phyloP scores from a whole-genome alignment of 2,329 filamentous ascomycete species.

The Huntiella moniliformis region DNA sequence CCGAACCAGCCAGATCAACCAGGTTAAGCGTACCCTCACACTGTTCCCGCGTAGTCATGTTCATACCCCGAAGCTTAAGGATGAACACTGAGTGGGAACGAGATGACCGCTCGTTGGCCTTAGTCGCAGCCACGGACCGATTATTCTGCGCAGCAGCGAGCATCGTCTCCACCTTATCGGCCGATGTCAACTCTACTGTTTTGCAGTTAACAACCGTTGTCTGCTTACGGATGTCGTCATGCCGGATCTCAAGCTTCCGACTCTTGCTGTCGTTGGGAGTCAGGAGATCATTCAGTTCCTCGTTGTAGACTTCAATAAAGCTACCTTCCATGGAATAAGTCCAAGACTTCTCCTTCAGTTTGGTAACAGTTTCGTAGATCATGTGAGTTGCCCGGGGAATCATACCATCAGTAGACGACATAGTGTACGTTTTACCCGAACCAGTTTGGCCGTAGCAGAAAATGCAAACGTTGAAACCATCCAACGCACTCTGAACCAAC shows the following conservation, averaged over 20 bases:
- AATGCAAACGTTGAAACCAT: conserved; percentile 97
- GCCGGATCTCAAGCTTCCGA: conserved; percentile 74
- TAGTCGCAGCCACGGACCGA: conserved; percentile 86
- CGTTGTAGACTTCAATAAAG: conserved; percentile 97
- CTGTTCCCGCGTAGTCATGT: conserved; percentile 57
- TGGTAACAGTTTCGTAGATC: conserved; percentile 75
- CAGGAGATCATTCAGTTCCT: conserved; percentile 83
- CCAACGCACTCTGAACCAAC: conserved; percentile 84
- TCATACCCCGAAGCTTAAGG: conserved; percentile 55
- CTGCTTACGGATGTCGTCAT: conserved; percentile 65
- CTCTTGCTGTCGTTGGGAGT: conserved; percentile 37
- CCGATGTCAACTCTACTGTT: conserved; percentile 57
- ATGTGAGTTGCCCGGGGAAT: conserved; percentile 84
- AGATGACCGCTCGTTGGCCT: conserved; percentile 85
- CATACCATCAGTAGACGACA: conserved; percentile 84
- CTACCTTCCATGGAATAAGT: conserved; percentile 83
- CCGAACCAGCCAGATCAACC: conserved; percentile 85
- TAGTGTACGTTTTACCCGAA: conserved; percentile 90
- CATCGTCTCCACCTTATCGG: conserved; percentile 61
- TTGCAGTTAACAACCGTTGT: conserved; percentile 68
- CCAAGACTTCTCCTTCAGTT: conserved; percentile 82
- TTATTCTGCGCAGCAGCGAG: conserved; percentile 67
- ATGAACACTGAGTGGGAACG: conserved; percentile 95
- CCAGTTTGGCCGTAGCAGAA: conserved; percentile 98
- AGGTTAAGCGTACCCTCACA: conserved; percentile 90